phyloP scores from a whole-genome alignment of 768 basidiomycete genomes.

The Crassisporium funariophilum region DNA sequence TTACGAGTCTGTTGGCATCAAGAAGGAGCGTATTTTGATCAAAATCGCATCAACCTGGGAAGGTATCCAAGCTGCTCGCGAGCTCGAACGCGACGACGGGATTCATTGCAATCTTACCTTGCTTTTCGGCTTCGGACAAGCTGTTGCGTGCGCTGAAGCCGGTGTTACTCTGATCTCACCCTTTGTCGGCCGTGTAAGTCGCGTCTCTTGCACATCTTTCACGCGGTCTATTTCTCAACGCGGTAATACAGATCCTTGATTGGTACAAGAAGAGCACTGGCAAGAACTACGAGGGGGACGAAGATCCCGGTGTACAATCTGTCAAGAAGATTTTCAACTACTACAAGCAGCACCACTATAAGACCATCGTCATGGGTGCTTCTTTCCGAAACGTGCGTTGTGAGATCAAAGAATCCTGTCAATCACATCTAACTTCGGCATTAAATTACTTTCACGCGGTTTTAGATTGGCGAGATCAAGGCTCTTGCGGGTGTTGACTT shows the following conservation, averaged over 20 bases:
- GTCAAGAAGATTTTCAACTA: conserved; percentile 99
- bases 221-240: conserved; percentile 8
- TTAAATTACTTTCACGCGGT: conserved; percentile 2
- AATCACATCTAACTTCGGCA: background rate
- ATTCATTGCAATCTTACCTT: conserved; percentile 99
- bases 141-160: conserved; percentile 98
- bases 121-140: conserved; percentile 97
- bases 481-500: conserved; percentile 96
- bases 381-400: conserved; percentile 93
- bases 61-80: conserved; percentile 98
- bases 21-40: conserved; percentile 94
- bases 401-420: background rate
- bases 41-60: conserved; percentile 99
- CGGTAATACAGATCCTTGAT: conserved; percentile 79
- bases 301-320: conserved; percentile 94
- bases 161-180: conserved; percentile 98
- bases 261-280: conserved; percentile 97
- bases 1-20: conserved; percentile 92
- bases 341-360: conserved; percentile 98
- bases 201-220: conserved; percentile 14
- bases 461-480: conserved; percentile 87
- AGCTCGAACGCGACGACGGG: conserved; percentile 87
- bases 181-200: conserved; percentile 93
- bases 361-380: conserved; percentile 99
- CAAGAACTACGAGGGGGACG: conserved; percentile 85